Evolutionary conservation across 495 filamentous ascomycete genomes (phyloP).

Genomic region (Penicillium taxi): DNA sequence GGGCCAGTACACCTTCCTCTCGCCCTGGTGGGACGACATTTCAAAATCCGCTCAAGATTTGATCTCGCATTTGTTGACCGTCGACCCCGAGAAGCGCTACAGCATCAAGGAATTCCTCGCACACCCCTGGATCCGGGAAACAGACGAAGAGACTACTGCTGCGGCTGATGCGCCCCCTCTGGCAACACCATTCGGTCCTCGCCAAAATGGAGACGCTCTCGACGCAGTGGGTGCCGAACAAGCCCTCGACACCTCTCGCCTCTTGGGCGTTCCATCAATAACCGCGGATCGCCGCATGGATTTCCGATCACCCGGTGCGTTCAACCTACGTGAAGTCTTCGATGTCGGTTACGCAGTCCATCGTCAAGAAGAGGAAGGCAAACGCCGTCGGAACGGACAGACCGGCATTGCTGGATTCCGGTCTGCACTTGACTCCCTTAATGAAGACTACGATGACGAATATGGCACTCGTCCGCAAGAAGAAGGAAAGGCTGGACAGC

Average conservation of each 20-base stretch:
- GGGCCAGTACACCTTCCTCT: slow-evolving; percentile 95
- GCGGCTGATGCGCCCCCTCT: slow-evolving; percentile 70
- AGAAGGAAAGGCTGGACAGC: slow-evolving; percentile 42
- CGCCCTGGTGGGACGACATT: slow-evolving; percentile 99
- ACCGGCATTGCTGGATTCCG: slow-evolving; percentile 42
- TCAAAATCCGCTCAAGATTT: slow-evolving; percentile 92
- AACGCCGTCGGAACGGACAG: slow-evolving; percentile 71
- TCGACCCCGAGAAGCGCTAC: slow-evolving; percentile 86
- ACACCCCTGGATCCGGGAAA: slow-evolving; percentile 83
- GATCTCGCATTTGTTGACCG: slow-evolving; percentile 85
- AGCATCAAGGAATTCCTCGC: slow-evolving; percentile 80
- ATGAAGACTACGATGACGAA: slow-evolving; percentile 61
- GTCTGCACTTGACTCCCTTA: slow-evolving; percentile 55
- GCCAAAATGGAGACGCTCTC: slow-evolving; percentile 36
- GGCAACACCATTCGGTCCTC: slow-evolving; percentile 53
- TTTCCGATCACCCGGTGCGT: slow-evolving; percentile 90
- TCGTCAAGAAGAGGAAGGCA: slow-evolving; percentile 90
- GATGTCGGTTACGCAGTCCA: slow-evolving; percentile 96
- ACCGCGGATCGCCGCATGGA: slow-evolving; percentile 64
- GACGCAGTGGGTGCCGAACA: slow-evolving; percentile 29
- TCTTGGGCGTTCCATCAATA: slow-evolving; percentile 43
- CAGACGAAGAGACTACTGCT: slow-evolving; percentile 66
- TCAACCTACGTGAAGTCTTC: slow-evolving; percentile 94
- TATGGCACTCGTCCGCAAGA: slow-evolving; percentile 30
- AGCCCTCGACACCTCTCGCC: slow-evolving; percentile 35